Evolutionary conservation across 2,329 filamentous ascomycete genomes (phyloP), one percentile per base, ranked within the genome.

Genomic region (Aspergillus arachidicola): DNA sequence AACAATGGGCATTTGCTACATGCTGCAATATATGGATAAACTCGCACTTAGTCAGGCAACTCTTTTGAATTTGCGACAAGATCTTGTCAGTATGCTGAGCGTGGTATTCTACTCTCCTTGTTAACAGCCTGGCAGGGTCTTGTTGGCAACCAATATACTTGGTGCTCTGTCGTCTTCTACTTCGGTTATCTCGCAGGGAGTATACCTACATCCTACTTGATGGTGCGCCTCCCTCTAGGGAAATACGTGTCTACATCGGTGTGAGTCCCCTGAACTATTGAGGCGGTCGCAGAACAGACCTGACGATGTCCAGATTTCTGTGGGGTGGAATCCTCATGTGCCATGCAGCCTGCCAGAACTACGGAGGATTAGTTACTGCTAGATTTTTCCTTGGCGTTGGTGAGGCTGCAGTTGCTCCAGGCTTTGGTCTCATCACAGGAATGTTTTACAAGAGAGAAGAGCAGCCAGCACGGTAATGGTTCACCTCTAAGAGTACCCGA

Each of bases 341-440:
- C 56, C 73, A 75, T 62, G 73, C 72, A 3, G 73, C 72, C 2
- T 67, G 66, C 26, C 72, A 64, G 10, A 69, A 64, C 57, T 76
- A 72, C 41, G 66, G 66, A 0, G 73, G 75, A 0, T 66, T 82
- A 14, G 77, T 82, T 69, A 71, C 75, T 5, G 76, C 79, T 30
- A 70, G 81, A n/a, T 81, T 82, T 60, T 74, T 75, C 63, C 63
- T 74, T 0, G 72, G 73, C 16, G 68, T 74, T 1, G 72, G 69
- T 11, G 73, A 75, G 59, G 73, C 72, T 43, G 67, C 70, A 6
- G 70, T 75, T 32, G 72, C 70, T 5, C 72, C 71, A 5, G 73
- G 73, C 14, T 79, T 81, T 63, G 69, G 75, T 57, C 66, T 79
- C 66, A 81, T 73, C 51, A 76, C 73, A 2, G 72, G 73, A n/a